phyloP scores from a whole-genome alignment of 306 rosid species.

The Cucumis melo region DNA sequence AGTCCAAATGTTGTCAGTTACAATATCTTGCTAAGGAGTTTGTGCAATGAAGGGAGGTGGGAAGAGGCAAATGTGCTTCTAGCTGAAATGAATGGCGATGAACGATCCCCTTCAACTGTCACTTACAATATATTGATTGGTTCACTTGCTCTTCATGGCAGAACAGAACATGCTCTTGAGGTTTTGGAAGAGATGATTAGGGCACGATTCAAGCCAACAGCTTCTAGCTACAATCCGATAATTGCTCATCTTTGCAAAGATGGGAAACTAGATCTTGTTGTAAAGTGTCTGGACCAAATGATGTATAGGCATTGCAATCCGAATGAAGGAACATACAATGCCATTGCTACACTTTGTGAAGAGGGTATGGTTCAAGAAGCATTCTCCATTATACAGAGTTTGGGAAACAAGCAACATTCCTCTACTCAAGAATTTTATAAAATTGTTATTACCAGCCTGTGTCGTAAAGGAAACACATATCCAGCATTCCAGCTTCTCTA shows the following conservation, averaged over 20 bases:
- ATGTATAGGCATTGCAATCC: conserved; percentile 35
- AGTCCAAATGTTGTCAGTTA: conserved; percentile 76
- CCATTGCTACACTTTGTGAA: conserved; percentile 66
- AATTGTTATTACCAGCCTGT: conserved; percentile 46
- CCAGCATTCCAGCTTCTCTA: conserved; percentile 73
- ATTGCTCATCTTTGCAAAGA: conserved; percentile 54
- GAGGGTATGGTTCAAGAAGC: conserved; percentile 57
- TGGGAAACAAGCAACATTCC: conserved; percentile 38
- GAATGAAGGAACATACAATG: conserved; percentile 68
- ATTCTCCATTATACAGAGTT: conserved; percentile 51
- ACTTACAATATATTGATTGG: conserved; percentile 72
- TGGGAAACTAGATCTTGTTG: conserved; percentile 50
- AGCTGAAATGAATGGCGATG: conserved; percentile 62
- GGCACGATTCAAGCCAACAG: conserved; percentile 48
- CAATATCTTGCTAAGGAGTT: conserved; percentile 61
- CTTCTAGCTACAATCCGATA: conserved; percentile 79
- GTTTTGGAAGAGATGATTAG: conserved; percentile 67
- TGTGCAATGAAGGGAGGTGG: conserved; percentile 71
- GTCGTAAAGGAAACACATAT: conserved; percentile 80
- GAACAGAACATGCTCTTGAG: conserved; percentile 59
- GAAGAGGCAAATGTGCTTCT: conserved; percentile 66
- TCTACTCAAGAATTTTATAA: conserved; percentile 47
- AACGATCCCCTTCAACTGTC: conserved; percentile 42
- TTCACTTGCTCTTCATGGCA: conserved; percentile 63
- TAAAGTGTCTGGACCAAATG: conserved; percentile 67